Evolutionary conservation across 257 asterid genomes (phyloP), one percentile per base, ranked within the genome.

Genomic region (Nyctanthes arbortristis): DNA sequence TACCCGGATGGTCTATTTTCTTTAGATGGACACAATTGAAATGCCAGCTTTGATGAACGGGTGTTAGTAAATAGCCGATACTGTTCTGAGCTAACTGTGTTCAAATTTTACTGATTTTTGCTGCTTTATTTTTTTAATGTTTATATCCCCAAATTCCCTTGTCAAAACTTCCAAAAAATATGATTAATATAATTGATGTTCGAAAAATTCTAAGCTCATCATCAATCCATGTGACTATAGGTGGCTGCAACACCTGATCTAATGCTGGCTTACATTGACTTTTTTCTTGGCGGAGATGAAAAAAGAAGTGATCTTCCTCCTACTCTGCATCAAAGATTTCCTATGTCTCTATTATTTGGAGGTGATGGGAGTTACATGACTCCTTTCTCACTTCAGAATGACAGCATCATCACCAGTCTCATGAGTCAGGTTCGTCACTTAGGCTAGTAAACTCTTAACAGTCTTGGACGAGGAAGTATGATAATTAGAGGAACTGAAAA

Each of bases 291-390:
- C 49, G 99, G 99, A 56, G 99, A 94, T 79, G 99, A 92, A 75
- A 94, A 84, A 83, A 88, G 96, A 82, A 83, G 79, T 60, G 98
- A 89, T 79, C 91, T 91, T 69, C 99, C 99, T 78, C 94, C 98
- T 45, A 82, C 85, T 22, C 88, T 94, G 63, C 84, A 47, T 72
- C 92, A 87, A 74, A 85, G 99, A 75, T 89, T 94, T 77, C 99
- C 99, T 5, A 81, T 91, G 80, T 85, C 95, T 75, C 79, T 94
- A 70, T 65, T 89, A 61, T 94, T 94, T 73, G 99, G 98, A 74
- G 99, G 99, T 60, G 92, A 94, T 77, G 99, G 98, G 64, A 89
- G 98, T 73, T 94, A 86, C 80, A 88, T 94, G 99, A 84, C 95
- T 69, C 96, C 99, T 63, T 87, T 94, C 77, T 70, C 80, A 16